These are phyloP conservation scores for Populus alba DNA, from an alignment of 345 rosid species.

Conservation along the genomic window DNA sequence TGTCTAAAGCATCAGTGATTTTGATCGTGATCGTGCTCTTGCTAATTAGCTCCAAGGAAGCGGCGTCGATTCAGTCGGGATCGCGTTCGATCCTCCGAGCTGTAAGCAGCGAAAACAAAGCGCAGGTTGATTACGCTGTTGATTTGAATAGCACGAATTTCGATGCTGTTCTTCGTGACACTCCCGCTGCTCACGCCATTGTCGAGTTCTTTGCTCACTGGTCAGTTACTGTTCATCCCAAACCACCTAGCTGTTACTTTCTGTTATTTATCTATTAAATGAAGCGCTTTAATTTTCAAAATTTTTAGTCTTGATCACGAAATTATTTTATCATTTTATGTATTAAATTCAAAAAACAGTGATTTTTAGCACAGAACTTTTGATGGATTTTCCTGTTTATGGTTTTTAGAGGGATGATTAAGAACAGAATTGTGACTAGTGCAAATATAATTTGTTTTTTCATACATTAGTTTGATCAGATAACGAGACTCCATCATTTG, in stretches of 20 bases:
- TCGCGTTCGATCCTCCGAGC: conserved; percentile 70
- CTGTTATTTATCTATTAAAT: background rate
- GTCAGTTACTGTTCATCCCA: conserved; percentile 35
- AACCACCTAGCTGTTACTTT: background rate
- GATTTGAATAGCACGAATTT: conserved; percentile 70
- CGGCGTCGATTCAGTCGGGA: conserved; percentile 41
- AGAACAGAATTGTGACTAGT: background rate
- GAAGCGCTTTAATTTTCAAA: background rate
- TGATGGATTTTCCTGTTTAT: background rate
- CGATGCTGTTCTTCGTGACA: conserved; percentile 55
- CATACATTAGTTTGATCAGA: background rate
- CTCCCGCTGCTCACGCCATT: conserved; percentile 71
- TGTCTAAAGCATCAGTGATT: conserved; percentile 49
- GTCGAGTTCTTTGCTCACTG: conserved; percentile 94
- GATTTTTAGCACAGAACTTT: background rate
- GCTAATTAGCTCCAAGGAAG: conserved; percentile 22
- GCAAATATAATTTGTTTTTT: no score
- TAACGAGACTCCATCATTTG: background rate
- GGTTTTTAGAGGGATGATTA: background rate
- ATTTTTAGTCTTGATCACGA: background rate
- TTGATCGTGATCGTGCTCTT: conserved; percentile 32
- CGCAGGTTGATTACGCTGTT: conserved; percentile 51
- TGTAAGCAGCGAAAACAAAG: conserved; percentile 21
- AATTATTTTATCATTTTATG: background rate
- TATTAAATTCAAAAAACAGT: background rate